Evolutionary conservation across 352 stramenopile genomes (phyloP).

Genomic region (Phytopythium vexans): DNA sequence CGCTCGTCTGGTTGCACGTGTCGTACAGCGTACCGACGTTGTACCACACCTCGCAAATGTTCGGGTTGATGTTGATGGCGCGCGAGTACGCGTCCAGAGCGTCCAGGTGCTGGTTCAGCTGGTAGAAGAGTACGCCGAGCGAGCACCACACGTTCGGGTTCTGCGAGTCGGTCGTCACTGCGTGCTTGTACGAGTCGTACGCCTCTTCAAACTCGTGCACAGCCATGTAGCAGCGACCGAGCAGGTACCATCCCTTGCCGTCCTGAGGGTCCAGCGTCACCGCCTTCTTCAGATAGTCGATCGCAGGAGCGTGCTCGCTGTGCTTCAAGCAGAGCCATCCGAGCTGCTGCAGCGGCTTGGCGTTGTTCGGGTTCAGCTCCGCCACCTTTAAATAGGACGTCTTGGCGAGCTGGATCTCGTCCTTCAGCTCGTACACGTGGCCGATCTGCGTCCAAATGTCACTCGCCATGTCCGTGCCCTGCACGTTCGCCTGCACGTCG

Average conservation of each 20-base stretch:
- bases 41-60: constrained; percentile 91
- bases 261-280: constrained; percentile 78
- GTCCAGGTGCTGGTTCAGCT: constrained; percentile 87
- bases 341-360: constrained; percentile 80
- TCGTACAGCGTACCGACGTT: constrained; percentile 90
- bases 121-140: constrained; percentile 89
- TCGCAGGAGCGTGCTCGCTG: constrained; percentile 77
- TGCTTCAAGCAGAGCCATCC: constrained; percentile 85
- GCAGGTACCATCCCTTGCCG: constrained; percentile 87
- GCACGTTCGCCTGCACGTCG: constrained; percentile 75
- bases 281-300: constrained; percentile 85
- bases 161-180: constrained; percentile 85
- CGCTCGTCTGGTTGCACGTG: constrained; percentile 89
- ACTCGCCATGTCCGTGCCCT: constrained; percentile 81
- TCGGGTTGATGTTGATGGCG: constrained; percentile 90
- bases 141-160: constrained; percentile 92
- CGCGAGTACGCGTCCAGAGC: constrained; percentile 86
- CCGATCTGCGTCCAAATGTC: constrained; percentile 88
- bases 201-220: constrained; percentile 89
- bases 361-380: constrained; percentile 82
- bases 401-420: constrained; percentile 82
- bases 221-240: constrained; percentile 90
- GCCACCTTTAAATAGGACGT: constrained; percentile 85
- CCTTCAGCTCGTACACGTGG: constrained; percentile 86
- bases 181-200: constrained; percentile 89